Base-by-base conservation (phyloP, 768 basidiomycete genomes). In the Terana coerulea region DNA sequence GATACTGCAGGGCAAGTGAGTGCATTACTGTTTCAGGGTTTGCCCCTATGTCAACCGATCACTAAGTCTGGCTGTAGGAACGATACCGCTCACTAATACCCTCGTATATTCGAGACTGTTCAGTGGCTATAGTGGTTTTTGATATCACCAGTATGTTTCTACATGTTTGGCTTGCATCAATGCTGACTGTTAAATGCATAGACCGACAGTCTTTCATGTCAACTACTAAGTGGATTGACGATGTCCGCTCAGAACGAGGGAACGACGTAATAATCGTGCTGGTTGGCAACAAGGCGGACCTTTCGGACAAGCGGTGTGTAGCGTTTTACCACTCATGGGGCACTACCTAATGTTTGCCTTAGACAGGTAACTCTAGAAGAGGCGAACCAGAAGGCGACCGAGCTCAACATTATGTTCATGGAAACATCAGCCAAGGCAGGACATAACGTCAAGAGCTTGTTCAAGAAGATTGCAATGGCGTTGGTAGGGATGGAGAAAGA, bases 351-450 rank as follows among this genome's bases (percentile, higher is more conserved):
- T 21, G 9, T 15, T 4, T 30, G 24, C 14, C n/a, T 49, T 61
- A 99, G 95, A 51, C 95, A 99, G 84, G 95, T 99, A n/a, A 98
- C 95, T 7, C 77, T 95, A 3, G 97, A 99, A 67, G 97, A 98
- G 65, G 92, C 95, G 10, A 95, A 95, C 22, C 82, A 85, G 39
- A 93, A 93, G 64, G 80, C 94, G 12, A 86, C 91, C 39, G 86
- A 95, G 66, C 73, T 97, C 56, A 87, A 86, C 62, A 91, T 98
- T 59, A 91, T 98, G 87, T 97, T 95, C 66, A 98, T 98, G 87
- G 97, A 99, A 72, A 98, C 97, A 8, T 97, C 93, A 25, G 97
- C 97, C 26, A 99, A 99, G 68, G 97, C 97, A 6, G 97, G 97
- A 2, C 97, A 98, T 68, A 99, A 99, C 58, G 97, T 99, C 55